Evolutionary conservation across 176 grass and related monocot genomes (phyloP).

Genomic region (Rhipidocladum racemiflorum): DNA sequence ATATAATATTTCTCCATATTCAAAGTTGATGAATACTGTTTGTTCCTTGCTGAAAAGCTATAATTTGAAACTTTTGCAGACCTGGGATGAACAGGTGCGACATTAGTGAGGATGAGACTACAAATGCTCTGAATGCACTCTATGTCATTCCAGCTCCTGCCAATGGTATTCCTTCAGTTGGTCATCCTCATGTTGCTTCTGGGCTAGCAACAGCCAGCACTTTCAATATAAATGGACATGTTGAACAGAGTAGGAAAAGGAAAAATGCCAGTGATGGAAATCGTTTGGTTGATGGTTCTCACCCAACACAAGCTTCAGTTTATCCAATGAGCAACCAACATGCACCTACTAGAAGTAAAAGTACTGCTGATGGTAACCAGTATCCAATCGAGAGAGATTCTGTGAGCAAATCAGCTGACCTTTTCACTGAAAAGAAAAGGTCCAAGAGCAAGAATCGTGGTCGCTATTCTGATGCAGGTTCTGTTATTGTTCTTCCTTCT

Average conservation of each 20-base stretch:
- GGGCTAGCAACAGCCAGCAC: conserved; percentile 19
- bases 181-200: conserved; percentile 52
- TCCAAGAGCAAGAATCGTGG: conserved; percentile 61
- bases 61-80: conserved; percentile 48
- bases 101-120: conserved; percentile 84
- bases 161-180: conserved; percentile 40
- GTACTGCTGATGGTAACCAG: conserved; percentile 38
- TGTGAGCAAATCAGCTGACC: conserved; percentile 55
- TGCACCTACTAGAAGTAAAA: conserved; percentile 41
- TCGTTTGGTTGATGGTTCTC: conserved; percentile 37
- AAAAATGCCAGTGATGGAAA: conserved; percentile 43
- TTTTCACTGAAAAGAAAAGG: conserved; percentile 54
- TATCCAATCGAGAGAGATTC: conserved; percentile 37
- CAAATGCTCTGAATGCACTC: conserved; percentile 77
- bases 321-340: conserved; percentile 46
- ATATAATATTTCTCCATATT: conserved; percentile 26
- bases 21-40: neutral
- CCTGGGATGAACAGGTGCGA: conserved; percentile 88
- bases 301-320: conserved; percentile 42
- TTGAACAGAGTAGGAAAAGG: conserved; percentile 53
- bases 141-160: conserved; percentile 53
- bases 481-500: conserved; percentile 16
- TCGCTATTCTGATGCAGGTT: conserved; percentile 84
- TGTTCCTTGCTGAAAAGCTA: conserved; percentile 24
- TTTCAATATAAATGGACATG: conserved; percentile 39